Conservation (phyloP, 257 asterid species). For the Scutellaria baicalensis region DNA sequence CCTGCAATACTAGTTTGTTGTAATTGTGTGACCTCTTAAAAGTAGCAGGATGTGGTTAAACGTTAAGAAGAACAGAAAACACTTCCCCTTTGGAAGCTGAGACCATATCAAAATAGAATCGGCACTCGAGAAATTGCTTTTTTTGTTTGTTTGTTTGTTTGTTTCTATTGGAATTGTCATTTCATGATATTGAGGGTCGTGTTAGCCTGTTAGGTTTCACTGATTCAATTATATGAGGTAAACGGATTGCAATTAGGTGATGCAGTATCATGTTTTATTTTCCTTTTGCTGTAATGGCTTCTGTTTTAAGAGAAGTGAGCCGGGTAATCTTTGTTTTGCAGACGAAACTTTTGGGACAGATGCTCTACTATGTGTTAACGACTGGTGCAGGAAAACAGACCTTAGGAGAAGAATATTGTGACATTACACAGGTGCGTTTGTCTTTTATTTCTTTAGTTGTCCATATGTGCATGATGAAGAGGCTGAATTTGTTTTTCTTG, state of each 20-base stretch:
- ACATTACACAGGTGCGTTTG: slow-evolving; percentile 70
- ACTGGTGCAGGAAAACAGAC: slow-evolving; percentile 98
- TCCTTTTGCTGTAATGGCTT: not conserved
- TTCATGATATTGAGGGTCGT: not conserved
- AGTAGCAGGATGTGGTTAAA: not conserved
- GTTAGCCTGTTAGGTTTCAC: not conserved
- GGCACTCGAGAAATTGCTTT: not conserved
- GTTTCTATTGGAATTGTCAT: not conserved
- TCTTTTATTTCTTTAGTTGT: not conserved
- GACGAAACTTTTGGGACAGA: slow-evolving; percentile 95
- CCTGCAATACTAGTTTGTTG: not conserved
- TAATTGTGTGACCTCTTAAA: not conserved
- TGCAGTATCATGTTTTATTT: not conserved
- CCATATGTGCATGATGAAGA: not conserved
- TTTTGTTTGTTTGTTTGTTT: not conserved
- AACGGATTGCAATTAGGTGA: not conserved
- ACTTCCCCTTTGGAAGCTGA: not conserved
- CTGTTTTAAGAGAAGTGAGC: not conserved
- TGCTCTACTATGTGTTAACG: slow-evolving; percentile 84
- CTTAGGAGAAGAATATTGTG: slow-evolving; percentile 97
- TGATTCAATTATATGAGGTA: not conserved
- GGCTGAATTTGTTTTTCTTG: slow-evolving; percentile 1
- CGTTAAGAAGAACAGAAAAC: not conserved
- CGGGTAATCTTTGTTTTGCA: slow-evolving; percentile 25
- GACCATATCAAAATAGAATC: not conserved